Evolutionary conservation across 192 early-diverging fungal species (phyloP).

Genomic region (Chytriomyces sp.): DNA sequence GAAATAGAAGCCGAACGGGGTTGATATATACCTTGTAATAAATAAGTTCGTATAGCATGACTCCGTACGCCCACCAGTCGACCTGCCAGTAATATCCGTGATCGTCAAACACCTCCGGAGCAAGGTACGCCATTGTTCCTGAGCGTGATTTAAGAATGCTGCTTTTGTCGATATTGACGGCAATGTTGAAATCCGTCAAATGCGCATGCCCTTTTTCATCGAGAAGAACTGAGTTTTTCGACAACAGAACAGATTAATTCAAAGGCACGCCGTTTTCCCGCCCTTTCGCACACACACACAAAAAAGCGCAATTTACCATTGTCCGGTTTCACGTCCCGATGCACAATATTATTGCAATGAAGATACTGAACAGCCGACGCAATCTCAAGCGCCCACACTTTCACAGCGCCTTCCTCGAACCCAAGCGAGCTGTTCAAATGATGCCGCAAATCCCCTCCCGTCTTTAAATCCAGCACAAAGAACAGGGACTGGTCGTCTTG

Average conservation of each 20-base stretch:
- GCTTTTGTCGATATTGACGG: slow-evolving; percentile 71
- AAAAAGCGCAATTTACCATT: slow-evolving; percentile 56
- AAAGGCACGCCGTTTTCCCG: background rate
- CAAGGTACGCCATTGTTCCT: slow-evolving; percentile 92
- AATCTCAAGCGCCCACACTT: slow-evolving; percentile 88
- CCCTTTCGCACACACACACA: too few species aligned
- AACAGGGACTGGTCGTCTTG: slow-evolving; percentile 94
- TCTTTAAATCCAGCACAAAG: slow-evolving; percentile 96
- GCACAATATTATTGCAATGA: slow-evolving; percentile 82
- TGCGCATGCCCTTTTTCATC: slow-evolving; percentile 85
- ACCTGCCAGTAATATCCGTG: slow-evolving; percentile 58
- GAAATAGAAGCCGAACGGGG: background rate
- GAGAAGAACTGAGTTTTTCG: slow-evolving; percentile 59
- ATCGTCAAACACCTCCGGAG: slow-evolving; percentile 53
- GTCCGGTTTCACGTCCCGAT: slow-evolving; percentile 95
- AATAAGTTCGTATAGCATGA: slow-evolving; percentile 77
- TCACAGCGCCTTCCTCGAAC: slow-evolving; percentile 75
- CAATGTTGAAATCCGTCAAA: slow-evolving; percentile 96
- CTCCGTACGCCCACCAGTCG: slow-evolving; percentile 85
- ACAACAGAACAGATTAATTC: background rate
- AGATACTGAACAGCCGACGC: slow-evolving; percentile 81
- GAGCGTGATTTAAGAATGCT: slow-evolving; percentile 81
- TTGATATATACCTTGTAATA: slow-evolving; percentile 71
- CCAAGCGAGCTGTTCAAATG: slow-evolving; percentile 76
- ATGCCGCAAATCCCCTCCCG: slow-evolving; percentile 92